These are phyloP conservation scores for Glebionis coronaria DNA, from an alignment of 129 eudicot species.

Conservation along the genomic window DNA sequence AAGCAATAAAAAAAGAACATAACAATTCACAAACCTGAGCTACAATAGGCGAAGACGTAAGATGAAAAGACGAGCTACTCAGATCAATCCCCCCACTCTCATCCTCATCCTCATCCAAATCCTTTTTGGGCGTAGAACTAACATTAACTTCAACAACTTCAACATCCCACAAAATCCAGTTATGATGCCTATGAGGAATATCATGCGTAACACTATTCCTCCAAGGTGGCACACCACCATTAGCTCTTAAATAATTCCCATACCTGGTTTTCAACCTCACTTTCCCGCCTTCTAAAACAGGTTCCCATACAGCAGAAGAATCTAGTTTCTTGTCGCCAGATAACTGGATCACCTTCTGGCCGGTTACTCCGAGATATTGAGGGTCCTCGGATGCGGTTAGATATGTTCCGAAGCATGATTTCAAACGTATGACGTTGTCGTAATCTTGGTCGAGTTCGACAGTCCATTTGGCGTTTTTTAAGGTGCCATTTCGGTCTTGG, in stretches of 20 bases:
- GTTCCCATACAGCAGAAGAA: slow-evolving; percentile 67
- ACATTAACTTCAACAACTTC: slow-evolving; percentile 47
- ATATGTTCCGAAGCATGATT: slow-evolving; percentile 49
- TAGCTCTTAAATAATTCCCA: slow-evolving; percentile 59
- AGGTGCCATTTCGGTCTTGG: slow-evolving; percentile 50
- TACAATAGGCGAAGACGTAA: slow-evolving; percentile 19
- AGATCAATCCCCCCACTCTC: slow-evolving; percentile 30
- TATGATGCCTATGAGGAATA: slow-evolving; percentile 55
- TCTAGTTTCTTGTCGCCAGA: slow-evolving; percentile 32
- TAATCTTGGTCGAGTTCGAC: slow-evolving; percentile 49
- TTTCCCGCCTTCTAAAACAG: slow-evolving; percentile 39
- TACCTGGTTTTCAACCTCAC: slow-evolving; percentile 52
- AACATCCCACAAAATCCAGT: slow-evolving; percentile 67
- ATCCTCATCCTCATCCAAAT: background rate
- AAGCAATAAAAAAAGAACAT: background rate
- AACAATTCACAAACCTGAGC: slow-evolving; percentile 33
- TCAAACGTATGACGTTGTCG: slow-evolving; percentile 47
- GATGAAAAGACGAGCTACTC: slow-evolving; percentile 37
- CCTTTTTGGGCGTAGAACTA: slow-evolving; percentile 13
- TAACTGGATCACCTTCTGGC: slow-evolving; percentile 52
- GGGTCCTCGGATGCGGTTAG: slow-evolving; percentile 61
- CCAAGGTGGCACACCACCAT: slow-evolving; percentile 73
- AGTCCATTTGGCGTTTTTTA: slow-evolving; percentile 47
- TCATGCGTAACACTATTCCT: slow-evolving; percentile 67
- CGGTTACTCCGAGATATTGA: slow-evolving; percentile 51